These are phyloP conservation scores for Perkinsela sp. DNA, from an alignment of 208 protist genomes.

Conservation along the genomic window DNA sequence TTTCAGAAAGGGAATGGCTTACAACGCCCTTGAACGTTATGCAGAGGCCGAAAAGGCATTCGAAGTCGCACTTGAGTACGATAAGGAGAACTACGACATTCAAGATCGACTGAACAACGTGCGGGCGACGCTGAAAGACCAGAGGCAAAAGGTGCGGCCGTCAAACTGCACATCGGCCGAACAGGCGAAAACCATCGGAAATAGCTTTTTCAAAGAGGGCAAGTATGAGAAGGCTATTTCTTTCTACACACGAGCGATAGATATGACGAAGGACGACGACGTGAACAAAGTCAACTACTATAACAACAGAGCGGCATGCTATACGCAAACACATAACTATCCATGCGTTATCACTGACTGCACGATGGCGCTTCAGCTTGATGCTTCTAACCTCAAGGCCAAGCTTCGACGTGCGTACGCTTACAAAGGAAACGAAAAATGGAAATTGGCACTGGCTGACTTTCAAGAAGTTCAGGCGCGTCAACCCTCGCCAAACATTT, in stretches of 20 bases:
- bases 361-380: conserved; percentile 32
- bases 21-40: conserved; percentile 22
- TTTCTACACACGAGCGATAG: conserved; percentile 65
- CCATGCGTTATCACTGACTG: conserved; percentile 46
- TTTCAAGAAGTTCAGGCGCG: conserved; percentile 23
- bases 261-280: conserved; percentile 15
- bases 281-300: conserved; percentile 47
- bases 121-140: conserved; percentile 24
- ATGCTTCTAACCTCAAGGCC: conserved; percentile 46
- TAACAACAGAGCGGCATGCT: conserved; percentile 56
- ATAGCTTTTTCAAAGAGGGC: conserved; percentile 49
- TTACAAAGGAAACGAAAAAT: conserved; percentile 63
- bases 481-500: neutral
- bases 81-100: conserved; percentile 39
- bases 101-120: conserved; percentile 26
- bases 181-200: conserved; percentile 51
- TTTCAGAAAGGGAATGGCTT: conserved; percentile 47
- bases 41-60: conserved; percentile 51
- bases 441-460: conserved; percentile 52
- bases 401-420: conserved; percentile 57
- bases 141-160: conserved; percentile 43
- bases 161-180: conserved; percentile 32
- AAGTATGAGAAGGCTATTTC: conserved; percentile 50
- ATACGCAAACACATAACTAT: conserved; percentile 61
- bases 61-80: conserved; percentile 28